A percentile compares a stretch with the other conserved stretches of the same genome.
These are phyloP conservation scores for Colletotrichum abscissum DNA, from an alignment of 2,329 filamentous ascomycete genomes.

Conservation along the genomic window DNA sequence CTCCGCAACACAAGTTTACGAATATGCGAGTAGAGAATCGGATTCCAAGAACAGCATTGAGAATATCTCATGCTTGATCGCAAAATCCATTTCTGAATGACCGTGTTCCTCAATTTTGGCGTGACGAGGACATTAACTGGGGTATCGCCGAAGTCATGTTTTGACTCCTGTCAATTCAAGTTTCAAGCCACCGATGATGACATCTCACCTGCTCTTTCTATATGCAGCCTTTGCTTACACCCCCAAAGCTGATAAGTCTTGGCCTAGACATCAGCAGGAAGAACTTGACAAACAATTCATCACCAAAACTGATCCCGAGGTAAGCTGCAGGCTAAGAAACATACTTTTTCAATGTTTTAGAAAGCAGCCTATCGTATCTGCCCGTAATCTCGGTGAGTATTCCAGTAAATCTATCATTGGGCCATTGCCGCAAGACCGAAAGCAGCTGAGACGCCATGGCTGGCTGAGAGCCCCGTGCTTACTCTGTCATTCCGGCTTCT, in stretches of 20 bases:
- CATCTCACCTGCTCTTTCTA: not conserved
- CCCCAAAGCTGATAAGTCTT: not conserved
- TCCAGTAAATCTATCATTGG: not conserved
- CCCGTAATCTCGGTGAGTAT: not conserved
- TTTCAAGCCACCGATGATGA: not conserved
- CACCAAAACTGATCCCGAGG: not conserved
- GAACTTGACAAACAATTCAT: not conserved
- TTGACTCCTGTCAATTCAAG: too few species aligned
- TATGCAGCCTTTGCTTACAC: not conserved
- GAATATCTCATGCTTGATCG: not conserved
- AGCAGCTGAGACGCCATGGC: constrained; percentile 1
- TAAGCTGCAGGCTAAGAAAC: not conserved
- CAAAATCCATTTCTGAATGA: not conserved
- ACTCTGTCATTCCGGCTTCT: not conserved
- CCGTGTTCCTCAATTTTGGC: not conserved
- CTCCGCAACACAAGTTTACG: not conserved
- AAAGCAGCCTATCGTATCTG: not conserved
- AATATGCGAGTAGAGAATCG: not conserved
- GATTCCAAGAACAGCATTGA: not conserved
- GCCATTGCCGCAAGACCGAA: not conserved
- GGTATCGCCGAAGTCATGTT: too few species aligned
- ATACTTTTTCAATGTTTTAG: not conserved
- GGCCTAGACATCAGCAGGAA: not conserved
- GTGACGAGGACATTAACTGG: not conserved
- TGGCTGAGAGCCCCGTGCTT: not conserved